Evolutionary conservation across 352 stramenopile genomes (phyloP), one percentile per base, ranked within the genome.

Genomic region (Aphanomyces invadans): DNA sequence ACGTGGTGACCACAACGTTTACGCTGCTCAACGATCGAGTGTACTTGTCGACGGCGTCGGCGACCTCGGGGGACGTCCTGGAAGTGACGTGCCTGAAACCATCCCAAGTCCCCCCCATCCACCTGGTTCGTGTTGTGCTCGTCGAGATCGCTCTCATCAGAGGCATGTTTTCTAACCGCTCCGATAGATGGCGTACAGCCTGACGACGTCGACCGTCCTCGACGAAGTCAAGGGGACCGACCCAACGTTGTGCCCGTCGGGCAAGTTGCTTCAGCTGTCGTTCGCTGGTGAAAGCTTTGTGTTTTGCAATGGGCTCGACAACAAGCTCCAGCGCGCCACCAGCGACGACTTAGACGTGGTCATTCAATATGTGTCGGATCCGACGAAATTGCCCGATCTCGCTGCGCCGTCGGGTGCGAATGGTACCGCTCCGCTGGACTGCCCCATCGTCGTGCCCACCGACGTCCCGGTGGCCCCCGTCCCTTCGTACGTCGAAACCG

Each of bases 281-380:
- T 76, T 80, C 38, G 70, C 74, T 19, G 65, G 69, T 29, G 74
- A 77, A 63, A 51, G 72, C 26, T 80, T 66, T 57, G 74, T 80
- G 25, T 73, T 78, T 39, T 80, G 74, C 59, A 67, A 67, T 44
- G 64, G 49, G 28, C 15, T 36, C 26, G 42, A 15, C 21, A 66
- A 44, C 42, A 59, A 67, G 54, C 36, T 73, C 21, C 51, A 44
- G 7, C 38, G 52, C 36, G 45, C 73, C 11, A 26, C 63, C 15
- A 59, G 62, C 21, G 59, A 63, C 25, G 73, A 78, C 46, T 23
- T 76, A 4, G 48, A 71, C 5, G 49, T 65, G 12, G 51, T 45
- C 19, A 36, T 76, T 38, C 33, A 71, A 42, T 65, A 73, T 21
- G 32, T 76, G 12, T 45, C 46, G 5, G 53, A 73, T 12, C 49